Evolutionary conservation across 441 rosid species (phyloP), one percentile per base, ranked within the genome.

Genomic region (Gossypium gossypioides): DNA sequence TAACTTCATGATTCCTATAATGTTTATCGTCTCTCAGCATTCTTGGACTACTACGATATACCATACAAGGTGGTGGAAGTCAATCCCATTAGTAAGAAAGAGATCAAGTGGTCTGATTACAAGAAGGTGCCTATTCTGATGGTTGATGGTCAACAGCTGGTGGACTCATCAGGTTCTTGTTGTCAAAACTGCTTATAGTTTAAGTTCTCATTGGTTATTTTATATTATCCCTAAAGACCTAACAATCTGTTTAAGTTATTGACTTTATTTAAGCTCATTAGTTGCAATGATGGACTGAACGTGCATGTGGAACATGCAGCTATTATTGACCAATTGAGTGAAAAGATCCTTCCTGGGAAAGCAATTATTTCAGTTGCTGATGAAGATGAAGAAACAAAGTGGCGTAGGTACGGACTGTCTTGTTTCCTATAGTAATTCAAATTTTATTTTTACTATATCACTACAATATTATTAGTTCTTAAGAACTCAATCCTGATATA

Each of bases 41-140:
- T 90, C 80, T 76, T 90, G 84, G 92, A 90, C 72, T 90, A 86
- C 72, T 77, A 90, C 68, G 78, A 79, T 18, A 82, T 90, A 71
- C 88, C 92, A 0, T 85, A 88, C 85, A 86, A 83, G 80, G 85
- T 88, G 16, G 90, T 90, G 79, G 96, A 88, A 76, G 96, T 88
- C 58, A 86, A 90, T 75, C 96, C 93, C 42, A 80, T 90, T 29
- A 84, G 67, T 77, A 90, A 88, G 75, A 90, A 88, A 76, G 92
- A 90, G 80, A 86, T 88, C 74, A 90, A 85, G 81, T 88, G 92
- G 91, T 88, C 92, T 73, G 87, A 86, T 76, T 88, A 88, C 81
- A 88, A 82, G 84, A 90, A 90, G 79, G 92, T 90, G 82, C 96
- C 96, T 52, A 85, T 86, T 60, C 77, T 90, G 74, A 81, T 59